A percentile compares a stretch with the other conserved stretches of the same genome.
phyloP scores from a whole-genome alignment of 1,139 yeast genomes.

The Ogataea hybrid region DNA sequence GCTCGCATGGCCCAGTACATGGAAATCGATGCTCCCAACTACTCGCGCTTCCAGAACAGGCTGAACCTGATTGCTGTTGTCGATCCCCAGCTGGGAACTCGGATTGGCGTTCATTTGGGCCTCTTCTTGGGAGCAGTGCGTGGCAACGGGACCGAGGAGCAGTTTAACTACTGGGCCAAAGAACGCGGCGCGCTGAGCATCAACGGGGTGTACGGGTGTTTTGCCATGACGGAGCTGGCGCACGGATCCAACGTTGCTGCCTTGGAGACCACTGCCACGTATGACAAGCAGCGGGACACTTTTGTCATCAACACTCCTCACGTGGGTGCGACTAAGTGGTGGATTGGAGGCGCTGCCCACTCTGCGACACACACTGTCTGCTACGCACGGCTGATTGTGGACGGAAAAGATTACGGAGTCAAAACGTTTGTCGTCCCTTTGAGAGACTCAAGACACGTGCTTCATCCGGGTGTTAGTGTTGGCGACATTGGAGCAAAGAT shows the following conservation, averaged over 20 bases:
- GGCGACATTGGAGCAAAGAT: slow-evolving; percentile 94
- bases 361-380: slow-evolving; percentile 82
- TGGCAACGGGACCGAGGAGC: slow-evolving; percentile 53
- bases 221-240: slow-evolving; percentile 92
- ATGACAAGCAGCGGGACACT: slow-evolving; percentile 60
- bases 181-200: slow-evolving; percentile 67
- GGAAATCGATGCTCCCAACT: slow-evolving; percentile 40
- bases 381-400: slow-evolving; percentile 78
- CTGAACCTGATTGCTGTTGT: slow-evolving; percentile 42
- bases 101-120: slow-evolving; percentile 53
- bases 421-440: slow-evolving; percentile 88
- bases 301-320: slow-evolving; percentile 84
- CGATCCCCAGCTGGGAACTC: slow-evolving; percentile 50
- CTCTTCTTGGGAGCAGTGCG: slow-evolving; percentile 45
- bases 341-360: slow-evolving; percentile 98
- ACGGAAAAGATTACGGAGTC: slow-evolving; percentile 85
- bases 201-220: slow-evolving; percentile 80
- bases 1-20: slow-evolving; percentile 43
- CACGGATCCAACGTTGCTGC: slow-evolving; percentile 96
- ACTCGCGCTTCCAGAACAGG: slow-evolving; percentile 39
- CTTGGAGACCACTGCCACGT: slow-evolving; percentile 87
- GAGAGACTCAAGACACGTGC: slow-evolving; percentile 67
- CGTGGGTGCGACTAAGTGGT: slow-evolving; percentile 92
- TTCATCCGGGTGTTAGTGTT: slow-evolving; percentile 74
- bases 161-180: slow-evolving; percentile 68